Evolutionary conservation across 2,329 filamentous ascomycete genomes (phyloP).

Genomic region (Biscogniauxia sp.): DNA sequence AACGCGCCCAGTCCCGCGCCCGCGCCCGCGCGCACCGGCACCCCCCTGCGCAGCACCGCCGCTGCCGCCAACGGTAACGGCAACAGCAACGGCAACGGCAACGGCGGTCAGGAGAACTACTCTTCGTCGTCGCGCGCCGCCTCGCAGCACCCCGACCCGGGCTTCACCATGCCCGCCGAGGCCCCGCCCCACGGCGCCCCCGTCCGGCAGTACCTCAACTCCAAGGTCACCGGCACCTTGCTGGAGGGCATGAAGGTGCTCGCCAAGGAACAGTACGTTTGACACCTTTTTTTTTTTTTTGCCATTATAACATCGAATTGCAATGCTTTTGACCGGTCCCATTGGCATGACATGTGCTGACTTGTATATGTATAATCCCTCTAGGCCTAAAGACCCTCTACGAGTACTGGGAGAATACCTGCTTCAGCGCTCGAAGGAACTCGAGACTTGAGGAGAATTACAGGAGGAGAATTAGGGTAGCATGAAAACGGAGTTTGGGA

Average conservation of each 20-base stretch:
- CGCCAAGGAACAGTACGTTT: constrained; percentile 66
- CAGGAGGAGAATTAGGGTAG: not conserved
- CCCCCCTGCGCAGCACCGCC: constrained; percentile 41
- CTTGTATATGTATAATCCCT: not conserved
- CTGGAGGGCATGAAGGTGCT: constrained; percentile 74
- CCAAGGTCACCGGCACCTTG: constrained; percentile 64
- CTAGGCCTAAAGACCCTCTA: constrained; percentile 65
- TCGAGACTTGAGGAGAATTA: constrained; percentile 43
- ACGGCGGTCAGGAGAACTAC: too few relatives aligned
- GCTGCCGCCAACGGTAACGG: constrained; percentile 15
- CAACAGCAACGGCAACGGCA: constrained; percentile 31
- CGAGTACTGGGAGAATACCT: constrained; percentile 69
- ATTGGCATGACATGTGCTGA: too few relatives aligned
- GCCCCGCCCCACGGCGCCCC: constrained; percentile 65
- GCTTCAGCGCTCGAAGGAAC: constrained; percentile 63
- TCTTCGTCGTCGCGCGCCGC: constrained; percentile 49
- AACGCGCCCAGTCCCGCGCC: constrained; percentile 40
- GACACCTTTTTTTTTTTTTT: not conserved
- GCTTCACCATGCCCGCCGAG: constrained; percentile 56
- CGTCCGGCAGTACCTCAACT: constrained; percentile 68
- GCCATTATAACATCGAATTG: not conserved
- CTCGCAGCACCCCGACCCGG: constrained; percentile 55
- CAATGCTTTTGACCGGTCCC: too few relatives aligned
- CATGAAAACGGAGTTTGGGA: constrained; percentile 25
- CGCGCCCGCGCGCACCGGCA: constrained; percentile 40